phyloP scores from a whole-genome alignment of 208 protist genomes.

The Wallacemonas collosoma region DNA sequence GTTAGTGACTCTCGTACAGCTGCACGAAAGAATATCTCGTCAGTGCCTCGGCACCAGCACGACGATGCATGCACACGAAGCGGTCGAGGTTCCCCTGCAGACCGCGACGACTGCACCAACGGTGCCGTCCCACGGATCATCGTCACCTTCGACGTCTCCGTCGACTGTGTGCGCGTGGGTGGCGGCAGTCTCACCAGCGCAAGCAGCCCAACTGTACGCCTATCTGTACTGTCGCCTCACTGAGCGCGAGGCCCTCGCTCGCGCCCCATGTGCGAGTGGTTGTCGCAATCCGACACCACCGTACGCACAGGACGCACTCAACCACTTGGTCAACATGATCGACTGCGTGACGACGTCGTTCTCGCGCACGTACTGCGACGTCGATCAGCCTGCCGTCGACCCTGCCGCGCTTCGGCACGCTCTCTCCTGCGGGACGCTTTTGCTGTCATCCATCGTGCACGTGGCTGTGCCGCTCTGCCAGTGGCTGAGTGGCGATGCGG shows the following conservation, averaged over 20 bases:
- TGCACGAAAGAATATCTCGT: neutral
- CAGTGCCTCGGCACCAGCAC: neutral
- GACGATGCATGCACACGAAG: too few species aligned
- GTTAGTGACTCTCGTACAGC: neutral
- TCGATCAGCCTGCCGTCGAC: neutral
- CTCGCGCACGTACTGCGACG: neutral
- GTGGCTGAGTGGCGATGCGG: slow-evolving; percentile 5
- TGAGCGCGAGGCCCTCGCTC: neutral
- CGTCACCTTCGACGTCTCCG: neutral
- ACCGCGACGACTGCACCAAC: too few species aligned
- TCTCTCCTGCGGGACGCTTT: neutral
- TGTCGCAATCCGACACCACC: neutral
- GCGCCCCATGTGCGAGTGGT: neutral
- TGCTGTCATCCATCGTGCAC: slow-evolving; percentile 5
- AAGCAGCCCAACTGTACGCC: slow-evolving; percentile 5
- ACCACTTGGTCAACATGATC: neutral
- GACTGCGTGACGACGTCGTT: neutral
- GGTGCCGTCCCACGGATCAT: neutral
- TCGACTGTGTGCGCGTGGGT: slow-evolving; percentile 4
- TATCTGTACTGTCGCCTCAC: slow-evolving; percentile 9
- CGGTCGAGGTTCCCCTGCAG: too few species aligned
- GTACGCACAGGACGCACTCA: neutral
- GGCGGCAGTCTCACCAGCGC: neutral
- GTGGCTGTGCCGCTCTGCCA: slow-evolving; percentile 14
- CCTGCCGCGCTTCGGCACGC: neutral